Evolutionary conservation across 1,284 basidiomycete species (phyloP).

Genomic region (Ustilago loliicola): DNA sequence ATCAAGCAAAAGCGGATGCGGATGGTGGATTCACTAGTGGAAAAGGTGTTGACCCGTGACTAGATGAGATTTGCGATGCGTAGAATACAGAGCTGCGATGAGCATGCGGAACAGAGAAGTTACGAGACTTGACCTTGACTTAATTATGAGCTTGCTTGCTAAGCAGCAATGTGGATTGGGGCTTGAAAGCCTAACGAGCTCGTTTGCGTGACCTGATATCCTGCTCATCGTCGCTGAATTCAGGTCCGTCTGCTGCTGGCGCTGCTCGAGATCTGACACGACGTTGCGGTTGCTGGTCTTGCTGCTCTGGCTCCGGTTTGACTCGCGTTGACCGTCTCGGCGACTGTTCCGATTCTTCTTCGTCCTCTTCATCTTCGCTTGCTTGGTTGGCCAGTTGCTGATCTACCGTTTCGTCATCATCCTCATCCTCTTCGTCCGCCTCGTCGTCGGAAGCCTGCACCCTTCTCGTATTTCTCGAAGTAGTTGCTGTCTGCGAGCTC

Average conservation of each 20-base stretch:
- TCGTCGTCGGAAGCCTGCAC: slow-evolving; percentile 59
- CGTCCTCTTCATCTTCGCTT: slow-evolving; percentile 9
- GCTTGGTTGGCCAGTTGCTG: neutral
- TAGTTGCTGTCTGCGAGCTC: slow-evolving; percentile 1
- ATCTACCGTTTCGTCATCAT: neutral
- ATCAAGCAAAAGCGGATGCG: neutral
- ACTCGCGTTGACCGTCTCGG: slow-evolving; percentile 2
- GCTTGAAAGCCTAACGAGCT: slow-evolving; percentile 11
- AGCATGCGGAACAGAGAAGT: neutral
- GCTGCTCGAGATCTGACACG: slow-evolving; percentile 1
- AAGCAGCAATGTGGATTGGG: neutral
- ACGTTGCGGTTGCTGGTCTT: slow-evolving; percentile 2
- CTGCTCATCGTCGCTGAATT: slow-evolving; percentile 20
- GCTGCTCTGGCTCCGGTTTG: slow-evolving; percentile 32
- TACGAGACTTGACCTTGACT: neutral
- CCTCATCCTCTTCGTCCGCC: slow-evolving; percentile 20
- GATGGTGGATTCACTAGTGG: neutral
- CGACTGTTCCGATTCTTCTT: slow-evolving; percentile 9
- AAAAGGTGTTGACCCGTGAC: neutral
- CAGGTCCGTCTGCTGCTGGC: neutral
- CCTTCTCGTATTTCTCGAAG: slow-evolving; percentile 12
- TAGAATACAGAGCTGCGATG: neutral
- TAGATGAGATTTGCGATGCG: neutral
- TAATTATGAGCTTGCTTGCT: neutral
- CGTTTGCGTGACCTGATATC: slow-evolving; percentile 30